Percentiles rank a stretch among this genome's conserved stretches.
phyloP scores from a whole-genome alignment of 2,329 filamentous ascomycete genomes.

The Trichoderma hamatum region DNA sequence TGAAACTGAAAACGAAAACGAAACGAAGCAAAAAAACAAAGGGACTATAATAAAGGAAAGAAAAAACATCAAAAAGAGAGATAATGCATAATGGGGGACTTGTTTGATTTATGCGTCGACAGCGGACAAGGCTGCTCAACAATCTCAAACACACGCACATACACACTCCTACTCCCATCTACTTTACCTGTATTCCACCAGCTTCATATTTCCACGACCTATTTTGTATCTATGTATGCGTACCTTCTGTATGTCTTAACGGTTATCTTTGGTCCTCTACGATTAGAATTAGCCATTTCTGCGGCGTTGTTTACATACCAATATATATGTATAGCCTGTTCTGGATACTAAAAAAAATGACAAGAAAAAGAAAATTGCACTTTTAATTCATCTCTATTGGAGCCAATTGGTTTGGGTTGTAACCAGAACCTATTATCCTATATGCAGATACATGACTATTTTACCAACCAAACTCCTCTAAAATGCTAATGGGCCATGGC shows the following conservation, averaged over 20 bases:
- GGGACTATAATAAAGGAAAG: background rate
- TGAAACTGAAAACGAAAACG: background rate
- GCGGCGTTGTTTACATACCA: constrained; percentile 20
- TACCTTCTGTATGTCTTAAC: background rate
- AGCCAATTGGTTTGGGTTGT: background rate
- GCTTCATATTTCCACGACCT: background rate
- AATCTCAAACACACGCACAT: background rate
- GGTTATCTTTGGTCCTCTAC: background rate
- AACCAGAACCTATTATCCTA: background rate
- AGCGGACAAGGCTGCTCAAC: background rate
- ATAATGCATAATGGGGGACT: background rate
- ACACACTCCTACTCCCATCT: constrained; percentile 2
- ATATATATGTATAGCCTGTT: background rate
- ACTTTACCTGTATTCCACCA: background rate
- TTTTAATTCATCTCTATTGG: background rate
- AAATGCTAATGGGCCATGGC: background rate
- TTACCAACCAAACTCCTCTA: background rate
- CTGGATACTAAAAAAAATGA: background rate
- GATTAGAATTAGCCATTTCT: constrained; percentile 16
- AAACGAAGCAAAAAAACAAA: background rate
- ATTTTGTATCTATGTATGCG: constrained; percentile 5
- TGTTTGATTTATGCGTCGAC: background rate
- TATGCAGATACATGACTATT: background rate
- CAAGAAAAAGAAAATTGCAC: too few species aligned
- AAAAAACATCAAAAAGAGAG: background rate